phyloP scores from a whole-genome alignment of 2,329 filamentous ascomycete genomes.

The Fusarium miscanthi region DNA sequence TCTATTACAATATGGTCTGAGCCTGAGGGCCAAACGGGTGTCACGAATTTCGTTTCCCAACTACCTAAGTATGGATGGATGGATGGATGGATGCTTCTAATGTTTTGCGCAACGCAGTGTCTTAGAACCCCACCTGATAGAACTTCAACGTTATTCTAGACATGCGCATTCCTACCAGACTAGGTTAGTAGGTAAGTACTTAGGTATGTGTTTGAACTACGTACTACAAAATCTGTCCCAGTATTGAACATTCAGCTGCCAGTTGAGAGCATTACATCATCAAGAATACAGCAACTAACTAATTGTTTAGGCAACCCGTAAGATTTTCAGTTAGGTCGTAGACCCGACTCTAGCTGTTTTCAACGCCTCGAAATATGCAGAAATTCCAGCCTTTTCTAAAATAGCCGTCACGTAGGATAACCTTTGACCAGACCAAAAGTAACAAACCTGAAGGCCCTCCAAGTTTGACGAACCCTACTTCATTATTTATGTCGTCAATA shows the following conservation, averaged over 20 bases:
- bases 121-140: neutral
- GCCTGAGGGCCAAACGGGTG: neutral
- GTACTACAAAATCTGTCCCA: neutral
- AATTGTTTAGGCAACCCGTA: neutral
- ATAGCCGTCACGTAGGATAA: neutral
- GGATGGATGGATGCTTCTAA: neutral
- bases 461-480: neutral
- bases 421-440: neutral
- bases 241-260: neutral
- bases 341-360: neutral
- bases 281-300: neutral
- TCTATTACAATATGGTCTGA: neutral
- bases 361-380: neutral
- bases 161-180: neutral
- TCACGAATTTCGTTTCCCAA: neutral
- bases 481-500: neutral
- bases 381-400: neutral
- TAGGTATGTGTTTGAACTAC: neutral
- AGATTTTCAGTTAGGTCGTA: neutral
- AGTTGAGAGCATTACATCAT: conserved; percentile 13
- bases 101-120: neutral
- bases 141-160: neutral
- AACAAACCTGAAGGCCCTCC: neutral
- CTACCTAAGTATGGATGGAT: neutral
- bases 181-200: no score